Percentiles rank a stretch among this genome's conserved stretches.
Conservation (phyloP, 805 yeast genomes). For the Hanseniaspora taiwanica region DNA sequence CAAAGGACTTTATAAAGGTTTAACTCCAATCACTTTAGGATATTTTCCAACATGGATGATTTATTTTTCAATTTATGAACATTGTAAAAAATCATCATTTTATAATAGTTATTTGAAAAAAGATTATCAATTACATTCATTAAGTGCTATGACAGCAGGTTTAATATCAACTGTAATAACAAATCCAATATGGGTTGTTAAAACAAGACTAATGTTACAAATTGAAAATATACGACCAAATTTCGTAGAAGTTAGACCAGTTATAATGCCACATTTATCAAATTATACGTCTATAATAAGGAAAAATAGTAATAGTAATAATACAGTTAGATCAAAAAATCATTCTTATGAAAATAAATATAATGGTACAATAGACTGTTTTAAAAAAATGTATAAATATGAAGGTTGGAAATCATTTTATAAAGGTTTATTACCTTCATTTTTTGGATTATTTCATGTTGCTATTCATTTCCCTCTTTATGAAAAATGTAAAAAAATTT, state of each 20-base stretch:
- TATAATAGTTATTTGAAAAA: conserved; percentile 9
- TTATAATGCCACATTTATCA: neutral
- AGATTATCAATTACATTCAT: conserved; percentile 28
- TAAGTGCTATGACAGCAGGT: conserved; percentile 78
- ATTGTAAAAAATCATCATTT: conserved; percentile 35
- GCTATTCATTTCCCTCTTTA: conserved; percentile 94
- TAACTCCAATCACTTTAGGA: conserved; percentile 85
- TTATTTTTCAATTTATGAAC: conserved; percentile 81
- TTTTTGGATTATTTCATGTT: conserved; percentile 83
- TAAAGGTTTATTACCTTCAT: conserved; percentile 80
- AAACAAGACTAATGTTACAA: conserved; percentile 87
- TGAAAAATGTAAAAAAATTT: conserved; percentile 56
- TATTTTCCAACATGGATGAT: conserved; percentile 97
- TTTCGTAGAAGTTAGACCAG: conserved; percentile 27
- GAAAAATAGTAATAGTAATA: conserved; percentile 7
- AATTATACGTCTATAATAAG: neutral
- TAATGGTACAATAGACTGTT: conserved; percentile 73
- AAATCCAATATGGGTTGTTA: conserved; percentile 96
- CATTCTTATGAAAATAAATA: conserved; percentile 30
- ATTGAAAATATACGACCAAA: conserved; percentile 19
- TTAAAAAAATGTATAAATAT: conserved; percentile 55
- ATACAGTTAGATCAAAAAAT: conserved; percentile 8
- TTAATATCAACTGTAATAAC: conserved; percentile 71
- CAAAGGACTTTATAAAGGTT: conserved; percentile 75
- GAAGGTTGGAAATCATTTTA: conserved; percentile 80